Evolutionary conservation across 2,329 filamentous ascomycete species (phyloP).

Genomic region (Fonsecaea nubica): DNA sequence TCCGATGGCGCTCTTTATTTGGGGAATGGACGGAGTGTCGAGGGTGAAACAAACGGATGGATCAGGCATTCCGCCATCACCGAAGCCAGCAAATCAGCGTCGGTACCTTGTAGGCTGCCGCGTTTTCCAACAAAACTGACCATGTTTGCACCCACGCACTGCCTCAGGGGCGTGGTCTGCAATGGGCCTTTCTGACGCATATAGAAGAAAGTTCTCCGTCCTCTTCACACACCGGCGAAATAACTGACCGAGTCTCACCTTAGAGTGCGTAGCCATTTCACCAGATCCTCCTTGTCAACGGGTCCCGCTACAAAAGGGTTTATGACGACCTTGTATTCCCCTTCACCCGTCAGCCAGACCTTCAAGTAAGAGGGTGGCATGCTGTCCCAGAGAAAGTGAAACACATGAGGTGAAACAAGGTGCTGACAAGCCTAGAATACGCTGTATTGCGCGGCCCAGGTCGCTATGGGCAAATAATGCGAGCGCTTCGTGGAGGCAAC

Average conservation of each 20-base stretch:
- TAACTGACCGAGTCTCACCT: background rate
- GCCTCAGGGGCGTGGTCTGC: conserved; percentile 5
- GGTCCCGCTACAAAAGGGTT: background rate
- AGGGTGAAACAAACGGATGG: conserved; percentile 17
- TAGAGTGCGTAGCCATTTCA: background rate
- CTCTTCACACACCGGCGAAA: background rate
- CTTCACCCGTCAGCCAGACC: background rate
- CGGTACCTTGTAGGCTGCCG: conserved; percentile 8
- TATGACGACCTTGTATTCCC: background rate
- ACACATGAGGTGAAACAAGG: background rate
- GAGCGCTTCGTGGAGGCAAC: background rate
- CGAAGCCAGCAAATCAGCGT: conserved; percentile 15
- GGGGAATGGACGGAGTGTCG: background rate
- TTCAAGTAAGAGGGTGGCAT: background rate
- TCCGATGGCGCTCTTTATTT: conserved; percentile 19
- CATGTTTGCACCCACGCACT: background rate
- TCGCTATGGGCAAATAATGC: background rate
- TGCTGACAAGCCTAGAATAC: background rate
- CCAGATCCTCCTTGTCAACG: background rate
- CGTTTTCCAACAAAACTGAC: background rate
- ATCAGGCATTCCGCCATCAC: conserved; percentile 10
- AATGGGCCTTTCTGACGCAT: too few relatives aligned
- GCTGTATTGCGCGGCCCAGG: background rate
- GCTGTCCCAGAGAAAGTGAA: background rate
- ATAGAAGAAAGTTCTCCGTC: background rate